A percentile compares a stretch with the other conserved stretches of the same genome.
These are phyloP conservation scores for Arxiozyma telluris DNA, from an alignment of 1,139 yeast species.

Conservation along the genomic window DNA sequence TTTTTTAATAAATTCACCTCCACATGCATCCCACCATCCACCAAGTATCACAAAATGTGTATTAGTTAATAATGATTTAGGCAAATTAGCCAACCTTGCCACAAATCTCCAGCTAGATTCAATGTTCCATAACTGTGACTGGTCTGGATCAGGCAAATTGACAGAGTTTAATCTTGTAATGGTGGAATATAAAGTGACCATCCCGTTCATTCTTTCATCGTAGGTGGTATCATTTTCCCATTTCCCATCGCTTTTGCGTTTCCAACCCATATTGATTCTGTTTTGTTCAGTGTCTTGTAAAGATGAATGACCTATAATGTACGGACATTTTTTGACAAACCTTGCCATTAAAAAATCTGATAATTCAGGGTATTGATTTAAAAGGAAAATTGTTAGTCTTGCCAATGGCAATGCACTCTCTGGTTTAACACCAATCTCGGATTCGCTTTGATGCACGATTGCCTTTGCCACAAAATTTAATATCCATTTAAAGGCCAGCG, in stretches of 20 bases:
- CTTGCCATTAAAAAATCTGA: constrained; percentile 65
- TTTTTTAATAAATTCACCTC: constrained; percentile 41
- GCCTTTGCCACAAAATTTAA: constrained; percentile 79
- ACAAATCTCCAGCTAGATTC: constrained; percentile 57
- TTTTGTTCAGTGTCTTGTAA: constrained; percentile 76
- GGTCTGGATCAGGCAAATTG: constrained; percentile 29
- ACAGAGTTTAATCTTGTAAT: constrained; percentile 41
- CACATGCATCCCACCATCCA: constrained; percentile 91
- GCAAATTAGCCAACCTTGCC: constrained; percentile 60
- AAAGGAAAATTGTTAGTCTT: constrained; percentile 46
- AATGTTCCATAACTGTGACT: constrained; percentile 39
- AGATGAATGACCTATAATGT: constrained; percentile 72
- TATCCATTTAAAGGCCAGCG: constrained; percentile 58
- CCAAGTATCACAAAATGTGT: constrained; percentile 66
- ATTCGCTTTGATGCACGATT: constrained; percentile 81
- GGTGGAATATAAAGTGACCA: constrained; percentile 70
- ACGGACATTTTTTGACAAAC: constrained; percentile 85
- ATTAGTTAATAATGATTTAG: constrained; percentile 42
- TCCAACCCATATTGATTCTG: constrained; percentile 81
- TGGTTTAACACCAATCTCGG: constrained; percentile 78
- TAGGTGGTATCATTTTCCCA: constrained; percentile 78
- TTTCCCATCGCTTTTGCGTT: constrained; percentile 44
- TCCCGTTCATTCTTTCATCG: constrained; percentile 81
- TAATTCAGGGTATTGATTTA: constrained; percentile 55
- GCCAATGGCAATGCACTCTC: constrained; percentile 77